Conservation (phyloP, 371 early-diverging fungal species). For the Blastocladiella emersonii region DNA sequence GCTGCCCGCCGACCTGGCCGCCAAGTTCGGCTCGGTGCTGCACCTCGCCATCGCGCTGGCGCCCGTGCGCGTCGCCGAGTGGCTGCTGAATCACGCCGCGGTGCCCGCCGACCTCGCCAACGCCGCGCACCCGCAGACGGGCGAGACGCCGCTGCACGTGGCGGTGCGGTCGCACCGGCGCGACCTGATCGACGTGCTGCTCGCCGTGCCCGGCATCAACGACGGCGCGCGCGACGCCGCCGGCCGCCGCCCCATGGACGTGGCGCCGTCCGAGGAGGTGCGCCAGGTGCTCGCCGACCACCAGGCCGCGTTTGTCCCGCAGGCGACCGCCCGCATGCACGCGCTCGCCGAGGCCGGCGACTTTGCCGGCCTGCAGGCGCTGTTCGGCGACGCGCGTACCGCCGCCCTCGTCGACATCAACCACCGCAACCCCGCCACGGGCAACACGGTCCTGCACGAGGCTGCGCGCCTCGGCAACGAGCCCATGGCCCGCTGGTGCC, state of each 20-base stretch:
- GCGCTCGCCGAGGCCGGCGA: neutral
- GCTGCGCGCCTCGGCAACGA: conserved; percentile 40
- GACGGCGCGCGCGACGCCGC: conserved; percentile 17
- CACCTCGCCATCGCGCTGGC: conserved; percentile 22
- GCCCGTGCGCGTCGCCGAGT: conserved; percentile 15
- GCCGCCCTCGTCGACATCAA: conserved; percentile 43
- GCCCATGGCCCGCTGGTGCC: conserved; percentile 46
- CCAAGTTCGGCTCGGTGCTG: conserved; percentile 16
- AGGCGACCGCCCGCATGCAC: conserved; percentile 10
- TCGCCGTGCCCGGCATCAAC: conserved; percentile 14
- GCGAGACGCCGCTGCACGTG: conserved; percentile 26
- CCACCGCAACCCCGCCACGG: conserved; percentile 37
- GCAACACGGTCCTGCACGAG: conserved; percentile 46
- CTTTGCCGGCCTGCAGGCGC: conserved; percentile 18
- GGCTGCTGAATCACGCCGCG: conserved; percentile 8
- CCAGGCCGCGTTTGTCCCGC: conserved; percentile 9
- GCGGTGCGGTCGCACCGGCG: conserved; percentile 16
- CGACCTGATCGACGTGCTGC: conserved; percentile 20
- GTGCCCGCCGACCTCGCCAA: neutral
- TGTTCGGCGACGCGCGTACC: conserved; percentile 27
- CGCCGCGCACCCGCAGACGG: conserved; percentile 19
- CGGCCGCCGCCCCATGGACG: conserved; percentile 17
- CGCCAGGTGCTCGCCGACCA: conserved; percentile 8
- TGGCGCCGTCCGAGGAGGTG: conserved; percentile 11
- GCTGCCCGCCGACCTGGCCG: conserved; percentile 1